Base-by-base conservation (phyloP, 2,329 filamentous ascomycete genomes). In the Chalaropsis ovoidea region DNA sequence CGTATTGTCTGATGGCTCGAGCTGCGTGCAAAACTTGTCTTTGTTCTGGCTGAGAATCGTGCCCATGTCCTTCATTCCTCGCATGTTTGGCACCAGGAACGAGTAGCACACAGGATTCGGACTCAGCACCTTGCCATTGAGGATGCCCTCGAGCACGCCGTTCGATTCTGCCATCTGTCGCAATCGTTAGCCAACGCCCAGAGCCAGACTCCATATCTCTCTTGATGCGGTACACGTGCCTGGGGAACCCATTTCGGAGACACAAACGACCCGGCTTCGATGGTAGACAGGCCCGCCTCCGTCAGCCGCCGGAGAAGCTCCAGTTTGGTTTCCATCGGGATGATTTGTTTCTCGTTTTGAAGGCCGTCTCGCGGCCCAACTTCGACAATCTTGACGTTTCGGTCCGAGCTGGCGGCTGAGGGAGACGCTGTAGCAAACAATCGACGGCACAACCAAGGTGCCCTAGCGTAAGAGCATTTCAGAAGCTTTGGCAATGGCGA, bases 361-460 rank as follows among this genome's bases (percentile, higher is more conserved):
- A 95, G 77, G n/a, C 90, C 90, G 77, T 95, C 90, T 69, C 90
- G 81, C 42, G 90, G 89, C 8, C 89, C 89, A 68, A 95, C 90
- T 77, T 95, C 90, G 68, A 94, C 86, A 47, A 95, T 85, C 75
- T 79, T 81, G 68, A 85, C 80, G 67, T 71, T 74, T 71, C 77
- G 80, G 72, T 79, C 76, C 67, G 54, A 64, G 19, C 58, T 41
- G 13, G 17, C 47, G n/a, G 58, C 60, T 6, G 63, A 35, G 10
- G 45, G 27, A 22, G 63, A 65, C 24, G 54, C 63, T 61, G 63
- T 65, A 60, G 63, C 63, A 27, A 65, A 65, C 41, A 41, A 49
- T 61, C 66, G 66, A 31, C 63, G 60, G 17, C 31, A 58, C 24
- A 58, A 31, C 41, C 52, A 62, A 22, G 49, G 35, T 49, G 63